Evolutionary conservation across 306 rosid species (phyloP).

Genomic region (Ziziphus jujuba): DNA sequence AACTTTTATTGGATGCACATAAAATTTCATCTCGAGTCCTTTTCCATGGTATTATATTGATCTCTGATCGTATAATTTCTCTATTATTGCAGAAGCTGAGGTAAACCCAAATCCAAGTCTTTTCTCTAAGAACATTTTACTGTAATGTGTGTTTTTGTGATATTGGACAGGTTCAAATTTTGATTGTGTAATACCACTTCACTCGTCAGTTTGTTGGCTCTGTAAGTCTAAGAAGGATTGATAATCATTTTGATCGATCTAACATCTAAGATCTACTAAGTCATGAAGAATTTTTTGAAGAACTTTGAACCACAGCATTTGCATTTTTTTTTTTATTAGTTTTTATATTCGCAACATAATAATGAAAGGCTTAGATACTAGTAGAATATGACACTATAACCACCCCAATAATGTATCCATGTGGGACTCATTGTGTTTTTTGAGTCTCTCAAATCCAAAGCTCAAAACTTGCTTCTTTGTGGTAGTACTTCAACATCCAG

Average conservation of each 20-base stretch:
- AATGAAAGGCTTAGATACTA: not conserved
- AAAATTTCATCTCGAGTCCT: no score
- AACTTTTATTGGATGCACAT: no score
- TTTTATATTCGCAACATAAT: not conserved
- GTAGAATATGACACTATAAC: constrained; percentile 29
- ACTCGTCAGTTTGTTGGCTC: not conserved
- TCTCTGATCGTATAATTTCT: no score
- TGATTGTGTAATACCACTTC: not conserved
- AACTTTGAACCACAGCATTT: constrained; percentile 24
- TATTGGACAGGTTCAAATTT: not conserved
- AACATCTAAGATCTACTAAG: constrained; percentile 21
- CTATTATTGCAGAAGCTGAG: no score
- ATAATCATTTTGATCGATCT: constrained; percentile 12
- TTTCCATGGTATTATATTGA: no score
- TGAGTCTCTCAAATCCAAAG: not conserved
- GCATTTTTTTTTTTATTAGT: constrained; percentile 14
- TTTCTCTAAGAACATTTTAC: no score
- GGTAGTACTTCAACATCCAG: not conserved
- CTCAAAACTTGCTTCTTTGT: not conserved
- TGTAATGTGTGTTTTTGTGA: not conserved
- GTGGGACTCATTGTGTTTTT: constrained; percentile 14
- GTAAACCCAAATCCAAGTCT: no score
- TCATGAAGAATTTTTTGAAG: constrained; percentile 3
- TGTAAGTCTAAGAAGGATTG: constrained; percentile 13
- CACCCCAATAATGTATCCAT: constrained; percentile 13